phyloP scores from a whole-genome alignment of 805 yeast species.

The Peterozyma toletana region DNA sequence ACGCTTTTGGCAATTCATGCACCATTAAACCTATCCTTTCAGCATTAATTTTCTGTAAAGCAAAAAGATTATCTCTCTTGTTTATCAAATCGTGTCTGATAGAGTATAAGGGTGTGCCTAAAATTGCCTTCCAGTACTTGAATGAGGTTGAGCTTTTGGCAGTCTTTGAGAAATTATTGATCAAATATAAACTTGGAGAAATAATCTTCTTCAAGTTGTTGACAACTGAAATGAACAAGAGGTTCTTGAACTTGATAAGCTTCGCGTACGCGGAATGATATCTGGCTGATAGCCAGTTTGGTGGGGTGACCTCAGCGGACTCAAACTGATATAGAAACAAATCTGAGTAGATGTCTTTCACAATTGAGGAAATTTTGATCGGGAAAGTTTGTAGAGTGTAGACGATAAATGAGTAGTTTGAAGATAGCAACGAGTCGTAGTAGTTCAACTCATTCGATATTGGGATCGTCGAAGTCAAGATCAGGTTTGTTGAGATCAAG shows the following conservation, averaged over 20 bases:
- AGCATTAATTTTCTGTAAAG: slow-evolving; percentile 22
- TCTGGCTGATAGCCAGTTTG: slow-evolving; percentile 16
- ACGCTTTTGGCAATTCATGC: slow-evolving; percentile 21
- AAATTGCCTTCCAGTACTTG: slow-evolving; percentile 19
- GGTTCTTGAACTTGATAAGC: not conserved
- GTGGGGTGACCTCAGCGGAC: slow-evolving; percentile 8
- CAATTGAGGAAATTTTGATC: slow-evolving; percentile 11
- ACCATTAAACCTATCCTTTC: slow-evolving; percentile 28
- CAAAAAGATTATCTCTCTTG: slow-evolving; percentile 14
- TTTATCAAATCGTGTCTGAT: slow-evolving; percentile 19
- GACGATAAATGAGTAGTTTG: slow-evolving; percentile 21
- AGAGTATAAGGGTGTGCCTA: slow-evolving; percentile 29
- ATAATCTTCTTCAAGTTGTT: slow-evolving; percentile 4
- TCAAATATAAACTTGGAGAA: slow-evolving; percentile 19
- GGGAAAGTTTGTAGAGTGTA: slow-evolving; percentile 36
- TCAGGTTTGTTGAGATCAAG: slow-evolving; percentile 14
- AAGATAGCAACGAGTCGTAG: slow-evolving; percentile 31
- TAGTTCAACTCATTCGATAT: slow-evolving; percentile 36
- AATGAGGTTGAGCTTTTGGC: slow-evolving; percentile 1
- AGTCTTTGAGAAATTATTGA: slow-evolving; percentile 11
- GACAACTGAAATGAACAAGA: not conserved
- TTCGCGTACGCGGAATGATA: not conserved
- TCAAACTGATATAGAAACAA: slow-evolving; percentile 14
- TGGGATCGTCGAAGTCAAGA: slow-evolving; percentile 34
- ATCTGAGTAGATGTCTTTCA: slow-evolving; percentile 17